These are phyloP conservation scores for Fraxinus baroniana DNA, from an alignment of 305 asterid species.

Conservation along the genomic window DNA sequence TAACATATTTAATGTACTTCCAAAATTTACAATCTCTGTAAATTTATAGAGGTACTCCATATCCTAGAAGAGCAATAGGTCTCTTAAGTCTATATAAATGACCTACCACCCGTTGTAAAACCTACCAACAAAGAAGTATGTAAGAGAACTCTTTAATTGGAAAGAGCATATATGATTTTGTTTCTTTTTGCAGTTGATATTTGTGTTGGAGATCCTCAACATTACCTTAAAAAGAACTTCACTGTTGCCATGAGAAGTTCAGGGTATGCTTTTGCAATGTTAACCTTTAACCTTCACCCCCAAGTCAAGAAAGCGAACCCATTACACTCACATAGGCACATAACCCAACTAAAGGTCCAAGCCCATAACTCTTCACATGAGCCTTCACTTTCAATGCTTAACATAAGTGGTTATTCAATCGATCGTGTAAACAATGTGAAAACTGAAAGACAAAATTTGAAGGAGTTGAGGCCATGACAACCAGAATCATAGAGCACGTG, in stretches of 20 bases:
- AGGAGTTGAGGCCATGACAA: background rate
- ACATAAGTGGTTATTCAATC: background rate
- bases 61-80: background rate
- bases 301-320: background rate
- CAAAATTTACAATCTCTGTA: background rate
- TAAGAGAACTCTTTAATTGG: background rate
- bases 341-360: background rate
- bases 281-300: background rate
- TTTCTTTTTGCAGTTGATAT: background rate
- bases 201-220: background rate
- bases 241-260: background rate
- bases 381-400: background rate
- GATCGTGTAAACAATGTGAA: background rate
- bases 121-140: background rate
- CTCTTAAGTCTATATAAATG: background rate
- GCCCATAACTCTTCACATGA: background rate
- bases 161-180: background rate
- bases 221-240: background rate
- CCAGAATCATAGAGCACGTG: background rate
- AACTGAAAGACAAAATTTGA: background rate
- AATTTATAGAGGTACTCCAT: background rate
- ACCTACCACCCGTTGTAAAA: background rate
- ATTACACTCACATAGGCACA: background rate
- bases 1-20: background rate
- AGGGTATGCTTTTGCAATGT: background rate